Evolutionary conservation across 1,139 yeast genomes (phyloP).

Genomic region (Taphrina confusa): DNA sequence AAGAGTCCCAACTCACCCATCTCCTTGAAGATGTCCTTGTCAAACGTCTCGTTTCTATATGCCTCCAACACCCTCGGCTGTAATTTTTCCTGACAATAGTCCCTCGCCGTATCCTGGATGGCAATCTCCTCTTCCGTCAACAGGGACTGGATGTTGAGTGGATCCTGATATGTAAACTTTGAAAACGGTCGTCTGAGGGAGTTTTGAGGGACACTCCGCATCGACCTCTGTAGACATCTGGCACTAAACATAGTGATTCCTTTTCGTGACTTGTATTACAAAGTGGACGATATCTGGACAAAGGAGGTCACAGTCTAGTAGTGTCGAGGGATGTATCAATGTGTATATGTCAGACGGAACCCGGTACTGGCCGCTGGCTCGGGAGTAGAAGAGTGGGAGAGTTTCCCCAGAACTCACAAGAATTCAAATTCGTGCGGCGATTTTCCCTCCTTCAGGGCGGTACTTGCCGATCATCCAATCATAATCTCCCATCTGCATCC

Average conservation of each 20-base stretch:
- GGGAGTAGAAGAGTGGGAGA: no score
- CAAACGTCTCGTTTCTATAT: slow-evolving; percentile 49
- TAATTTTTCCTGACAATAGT: slow-evolving; percentile 49
- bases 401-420: no score
- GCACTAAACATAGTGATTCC: neutral
- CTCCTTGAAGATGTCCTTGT: slow-evolving; percentile 44
- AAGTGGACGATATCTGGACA: no score
- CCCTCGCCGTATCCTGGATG: slow-evolving; percentile 49
- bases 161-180: slow-evolving; percentile 42
- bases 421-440: no score
- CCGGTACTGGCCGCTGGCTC: no score
- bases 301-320: no score
- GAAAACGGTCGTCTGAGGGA: slow-evolving; percentile 9
- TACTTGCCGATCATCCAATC: no score
- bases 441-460: no score
- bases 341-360: no score
- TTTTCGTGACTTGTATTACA: no score
- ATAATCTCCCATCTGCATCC: no score
- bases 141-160: slow-evolving; percentile 47
- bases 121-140: slow-evolving; percentile 51
- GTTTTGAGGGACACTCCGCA: neutral
- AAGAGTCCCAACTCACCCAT: slow-evolving; percentile 52
- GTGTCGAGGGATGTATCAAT: no score
- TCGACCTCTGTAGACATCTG: neutral
- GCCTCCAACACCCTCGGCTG: slow-evolving; percentile 51